Evolutionary conservation across 176 grass and related monocot species (phyloP), one percentile per base, ranked within the genome.

Genomic region (Triticum monococcum): DNA sequence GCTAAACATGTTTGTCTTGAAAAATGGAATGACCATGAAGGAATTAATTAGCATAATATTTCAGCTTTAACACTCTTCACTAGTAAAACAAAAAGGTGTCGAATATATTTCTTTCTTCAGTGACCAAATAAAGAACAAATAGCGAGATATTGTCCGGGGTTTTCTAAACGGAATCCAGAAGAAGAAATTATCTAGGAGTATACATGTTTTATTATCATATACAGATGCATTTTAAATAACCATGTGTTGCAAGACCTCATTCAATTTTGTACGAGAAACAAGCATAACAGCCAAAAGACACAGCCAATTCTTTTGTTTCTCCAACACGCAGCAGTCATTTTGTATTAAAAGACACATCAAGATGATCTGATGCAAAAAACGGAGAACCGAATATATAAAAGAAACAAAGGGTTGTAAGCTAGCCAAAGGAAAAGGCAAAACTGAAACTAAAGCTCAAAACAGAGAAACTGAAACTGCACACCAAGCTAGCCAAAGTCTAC

Each of bases 1-100:
- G 75, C 81, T 85, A 68, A 41, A 69, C 89, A 88, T 91, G 81
- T 28, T 87, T 84, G 28, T 76, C 82, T 88, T 83, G 18, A 86
- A 73, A 86, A 79, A 25, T 45, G 7, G 37, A 75, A 43, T 22
- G 4, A 76, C n/a, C 68, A 80, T 0, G 75, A 88, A 60, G 13
- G 16, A 71, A 64, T 52, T 52, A n/a, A 36, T 71, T 1, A 46
- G 9, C 17, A 64, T 48, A n/a, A 46, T 37, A 57, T 71, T 26
- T 50, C 67, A 59, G 37, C 57, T 72, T 83, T 59, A 60, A 57
- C 24, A 72, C 14, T 25, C 68, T n/a, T 4, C 46, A 24, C 50
- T 23, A 81, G 10, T 60, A 68, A 76, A 23, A 23, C 17, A 18
- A 25, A 84, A 25, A 16, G 20, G 5, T 38, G 12, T 75, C 26